Base-by-base conservation (phyloP, 225 moss, liverwort and hornwort species). In the Neckera pumila region DNA sequence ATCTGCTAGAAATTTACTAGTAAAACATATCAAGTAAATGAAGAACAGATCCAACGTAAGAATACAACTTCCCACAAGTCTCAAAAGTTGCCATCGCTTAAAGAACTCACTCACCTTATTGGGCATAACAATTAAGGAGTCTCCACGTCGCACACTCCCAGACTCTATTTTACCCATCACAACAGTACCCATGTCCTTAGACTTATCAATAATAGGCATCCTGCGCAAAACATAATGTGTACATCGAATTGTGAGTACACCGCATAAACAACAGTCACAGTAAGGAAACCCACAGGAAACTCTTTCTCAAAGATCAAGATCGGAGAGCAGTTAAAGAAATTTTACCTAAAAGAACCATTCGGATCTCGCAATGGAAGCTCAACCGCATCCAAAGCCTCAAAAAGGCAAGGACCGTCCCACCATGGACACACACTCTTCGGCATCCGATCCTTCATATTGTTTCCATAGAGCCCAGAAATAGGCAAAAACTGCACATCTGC, bases 121-220 rank as follows among this genome's bases (percentile, higher is more conserved):
- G 8, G 98, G 98, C 98, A 98, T 98, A 6, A 98, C 79, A 76
- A 98, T 79, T 54, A 98, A 89, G 53, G 93, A 92, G 88, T 97
- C 98, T 75, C 98, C 98, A 90, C 98, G 93, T 86, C 97, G 95
- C 62, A 98, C 97, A 79, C 98, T 98, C 86, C 98, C 98, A 34
- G 95, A 96, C 88, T 98, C 98, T 90, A 98, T 98, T 91, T 98
- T 98, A 45, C 98, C 98, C 98, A 98, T 97, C 56, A 98, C 96
- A 77, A 98, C 97, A 5, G 96, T 98, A 84, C 97, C 98, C 98
- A 98, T 98, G 91, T 98, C 98, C 90, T 94, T 96, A 47, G 93
- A 98, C 92, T 94, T 97, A 91, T 97, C 98, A 90, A 98, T 98
- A 42, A 98, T 91, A 59, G 98, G 89, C 92, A 92, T 92, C 89